Base-by-base conservation (phyloP, 306 rosid genomes). In the Vigna hirtella region DNA sequence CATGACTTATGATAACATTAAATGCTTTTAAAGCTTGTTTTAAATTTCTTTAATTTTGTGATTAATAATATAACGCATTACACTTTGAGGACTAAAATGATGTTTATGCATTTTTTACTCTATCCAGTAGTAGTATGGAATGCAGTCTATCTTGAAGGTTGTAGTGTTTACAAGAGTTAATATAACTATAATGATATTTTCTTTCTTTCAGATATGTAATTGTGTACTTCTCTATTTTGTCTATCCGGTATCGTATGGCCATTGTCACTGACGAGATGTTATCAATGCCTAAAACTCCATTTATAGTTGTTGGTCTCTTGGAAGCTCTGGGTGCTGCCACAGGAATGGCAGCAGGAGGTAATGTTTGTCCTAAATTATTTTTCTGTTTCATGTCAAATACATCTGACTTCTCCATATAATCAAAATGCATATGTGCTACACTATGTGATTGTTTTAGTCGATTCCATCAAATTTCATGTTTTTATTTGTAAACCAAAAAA, bases 271-370 rank as follows among this genome's bases (percentile, higher is more conserved):
- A 91, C 85, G 97, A 93, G 88, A 93, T 93, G 98, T 84, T 93
- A 76, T 85, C 92, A 36, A 77, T 87, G 87, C 93, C 93, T 59
- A 93, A 91, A 82, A 84, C 87, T 70, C 97, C 98, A 63, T 91
- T 91, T 87, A 48, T 93, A n/a, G 83, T 82, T 78, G 93, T 90
- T 81, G 98, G 98, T 67, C 93, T 93, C 65, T 82, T 93, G 91
- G 98, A 93, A 79, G 98, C 98, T 81, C 91, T 93, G 42, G 98
- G 75, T 78, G 95, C 98, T 80, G 98, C 91, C n/a, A 90, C 95
- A 43, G 98, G 98, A 90, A 93, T 93, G 98, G 98, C 98, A 20
- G 95, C 98, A 53, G 97, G 89, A 83, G 91, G 98, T 93, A 84
- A 74, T 53, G 32, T 62, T 72, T 57, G 65, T 81, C 36, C 50